Evolutionary conservation across 768 basidiomycete genomes (phyloP).

Genomic region (Leccinum pellstonianum): DNA sequence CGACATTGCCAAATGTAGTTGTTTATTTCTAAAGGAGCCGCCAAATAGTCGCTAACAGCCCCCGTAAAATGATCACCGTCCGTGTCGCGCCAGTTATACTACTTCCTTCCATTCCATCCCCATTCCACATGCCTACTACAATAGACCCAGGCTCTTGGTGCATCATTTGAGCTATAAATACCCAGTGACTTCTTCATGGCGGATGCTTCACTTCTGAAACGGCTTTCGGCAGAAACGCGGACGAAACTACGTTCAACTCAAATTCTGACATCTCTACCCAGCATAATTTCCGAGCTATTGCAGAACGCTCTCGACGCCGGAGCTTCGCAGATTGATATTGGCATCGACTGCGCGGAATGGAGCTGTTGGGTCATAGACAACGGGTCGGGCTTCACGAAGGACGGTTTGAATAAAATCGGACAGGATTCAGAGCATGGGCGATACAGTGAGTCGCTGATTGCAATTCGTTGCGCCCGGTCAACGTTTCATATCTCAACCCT

Average conservation of each 20-base stretch:
- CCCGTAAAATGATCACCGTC: neutral
- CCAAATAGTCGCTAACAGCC: conserved; percentile 26
- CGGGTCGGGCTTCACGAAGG: conserved; percentile 70
- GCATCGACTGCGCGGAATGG: conserved; percentile 77
- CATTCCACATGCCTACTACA: neutral
- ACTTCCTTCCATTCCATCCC: neutral
- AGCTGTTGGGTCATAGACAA: conserved; percentile 84
- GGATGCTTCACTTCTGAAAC: conserved; percentile 23
- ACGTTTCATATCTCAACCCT: conserved; percentile 1
- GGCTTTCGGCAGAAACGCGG: conserved; percentile 61
- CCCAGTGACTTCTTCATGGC: conserved; percentile 13
- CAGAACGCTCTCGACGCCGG: conserved; percentile 90
- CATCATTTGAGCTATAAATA: conserved; percentile 3
- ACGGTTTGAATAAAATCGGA: conserved; percentile 55
- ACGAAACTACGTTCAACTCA: conserved; percentile 77
- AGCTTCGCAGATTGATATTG: conserved; percentile 65
- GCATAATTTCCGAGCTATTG: conserved; percentile 79
- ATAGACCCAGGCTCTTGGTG: neutral
- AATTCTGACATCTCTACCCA: conserved; percentile 77
- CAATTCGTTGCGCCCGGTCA: neutral
- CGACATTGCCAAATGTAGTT: conserved; percentile 27
- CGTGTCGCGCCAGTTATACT: neutral
- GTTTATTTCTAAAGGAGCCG: conserved; percentile 20
- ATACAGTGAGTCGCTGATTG: conserved; percentile 56
- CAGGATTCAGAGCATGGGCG: conserved; percentile 51